Percentiles rank a stretch among this genome's conserved stretches.
phyloP scores from a whole-genome alignment of 164 flowering plant genomes.

The Cinnamomum micranthum region DNA sequence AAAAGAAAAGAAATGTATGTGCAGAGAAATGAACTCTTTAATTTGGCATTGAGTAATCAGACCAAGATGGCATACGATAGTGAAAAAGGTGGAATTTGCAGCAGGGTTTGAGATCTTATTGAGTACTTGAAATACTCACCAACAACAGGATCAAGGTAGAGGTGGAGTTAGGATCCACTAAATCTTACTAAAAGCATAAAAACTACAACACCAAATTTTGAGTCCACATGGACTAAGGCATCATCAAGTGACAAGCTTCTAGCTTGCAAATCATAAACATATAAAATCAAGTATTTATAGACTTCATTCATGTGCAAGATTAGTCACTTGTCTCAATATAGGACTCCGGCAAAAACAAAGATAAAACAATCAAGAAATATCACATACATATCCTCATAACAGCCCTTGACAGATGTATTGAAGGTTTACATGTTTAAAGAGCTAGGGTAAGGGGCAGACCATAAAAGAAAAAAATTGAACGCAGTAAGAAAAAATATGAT shows the following conservation, averaged over 20 bases:
- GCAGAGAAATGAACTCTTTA: background rate
- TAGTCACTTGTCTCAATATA: background rate
- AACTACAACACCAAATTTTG: background rate
- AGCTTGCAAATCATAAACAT: background rate
- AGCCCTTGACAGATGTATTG: no score
- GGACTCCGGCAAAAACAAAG: background rate
- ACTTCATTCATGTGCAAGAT: background rate
- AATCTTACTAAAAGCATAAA: background rate
- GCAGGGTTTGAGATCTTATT: background rate
- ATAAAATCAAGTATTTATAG: background rate
- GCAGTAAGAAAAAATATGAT: no score
- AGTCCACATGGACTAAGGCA: background rate
- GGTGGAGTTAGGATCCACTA: background rate
- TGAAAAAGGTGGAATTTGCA: background rate
- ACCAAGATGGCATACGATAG: background rate
- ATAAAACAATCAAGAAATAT: background rate
- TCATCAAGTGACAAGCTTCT: background rate
- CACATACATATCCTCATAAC: no score
- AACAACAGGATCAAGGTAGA: background rate
- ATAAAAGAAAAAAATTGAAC: no score
- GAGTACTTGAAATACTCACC: background rate
- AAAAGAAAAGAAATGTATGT: background rate
- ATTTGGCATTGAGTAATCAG: background rate
- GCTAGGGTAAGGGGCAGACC: no score
- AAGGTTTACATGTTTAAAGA: no score